Percentiles rank a stretch among this genome's conserved stretches.
phyloP scores from a whole-genome alignment of 1,284 basidiomycete genomes.

The Fomitopsis betulina region DNA sequence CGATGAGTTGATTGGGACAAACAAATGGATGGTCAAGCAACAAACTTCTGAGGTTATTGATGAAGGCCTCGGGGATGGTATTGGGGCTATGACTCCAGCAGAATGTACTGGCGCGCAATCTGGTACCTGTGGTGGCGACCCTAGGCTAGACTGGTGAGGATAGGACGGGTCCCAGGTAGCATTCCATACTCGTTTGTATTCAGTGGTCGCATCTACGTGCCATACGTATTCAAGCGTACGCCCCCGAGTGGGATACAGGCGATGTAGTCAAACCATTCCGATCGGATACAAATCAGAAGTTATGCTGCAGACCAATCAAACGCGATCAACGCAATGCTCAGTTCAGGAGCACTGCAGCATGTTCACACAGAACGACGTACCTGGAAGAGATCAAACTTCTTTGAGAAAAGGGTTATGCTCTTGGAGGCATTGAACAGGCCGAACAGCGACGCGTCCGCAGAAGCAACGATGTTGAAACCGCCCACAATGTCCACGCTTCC shows the following conservation, averaged over 20 bases:
- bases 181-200: too few relatives aligned
- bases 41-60: constrained; percentile 45
- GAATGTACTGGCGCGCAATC: background rate
- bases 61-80: constrained; percentile 31
- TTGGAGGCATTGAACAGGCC: background rate
- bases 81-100: constrained; percentile 36
- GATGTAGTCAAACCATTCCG: background rate
- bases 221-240: too few relatives aligned
- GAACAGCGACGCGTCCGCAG: background rate
- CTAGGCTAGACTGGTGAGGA: constrained; percentile 14
- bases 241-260: background rate
- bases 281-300: background rate
- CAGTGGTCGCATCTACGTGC: too few relatives aligned
- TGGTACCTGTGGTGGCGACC: constrained; percentile 6
- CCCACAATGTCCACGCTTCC: constrained; percentile 1
- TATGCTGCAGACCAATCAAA: too few relatives aligned
- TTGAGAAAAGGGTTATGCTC: constrained; percentile 2
- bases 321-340: background rate
- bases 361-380: background rate
- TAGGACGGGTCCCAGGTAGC: too few relatives aligned
- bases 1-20: constrained; percentile 62
- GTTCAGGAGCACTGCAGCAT: background rate
- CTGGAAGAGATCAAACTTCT: constrained; percentile 4
- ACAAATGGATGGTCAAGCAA: constrained; percentile 58
- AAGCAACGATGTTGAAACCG: constrained; percentile 3